Percentiles rank a stretch among this genome's conserved stretches.
phyloP scores from a whole-genome alignment of 192 early-diverging fungal species.

The Spinellus fusiger region DNA sequence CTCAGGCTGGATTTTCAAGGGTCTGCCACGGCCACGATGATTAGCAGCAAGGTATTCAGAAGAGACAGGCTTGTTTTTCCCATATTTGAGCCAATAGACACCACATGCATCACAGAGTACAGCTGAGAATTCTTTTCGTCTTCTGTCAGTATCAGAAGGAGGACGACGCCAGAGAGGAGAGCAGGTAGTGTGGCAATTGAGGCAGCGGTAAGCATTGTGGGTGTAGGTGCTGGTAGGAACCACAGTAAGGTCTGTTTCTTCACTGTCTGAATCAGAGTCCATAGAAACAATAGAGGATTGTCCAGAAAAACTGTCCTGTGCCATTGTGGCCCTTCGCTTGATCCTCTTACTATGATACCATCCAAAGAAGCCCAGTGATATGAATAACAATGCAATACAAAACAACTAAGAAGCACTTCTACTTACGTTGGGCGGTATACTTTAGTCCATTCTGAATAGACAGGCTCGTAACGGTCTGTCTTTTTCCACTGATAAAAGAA shows the following conservation, averaged over 20 bases:
- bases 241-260: constrained; percentile 4
- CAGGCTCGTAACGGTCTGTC: constrained; percentile 50
- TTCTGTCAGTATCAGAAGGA: constrained; percentile 35
- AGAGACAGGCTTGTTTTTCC: constrained; percentile 27
- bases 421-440: constrained; percentile 50
- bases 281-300: constrained; percentile 6
- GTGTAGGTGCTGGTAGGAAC: background rate
- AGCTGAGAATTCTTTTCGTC: constrained; percentile 28
- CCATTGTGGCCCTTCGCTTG: background rate
- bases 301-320: background rate
- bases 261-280: constrained; percentile 9
- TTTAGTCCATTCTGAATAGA: constrained; percentile 56
- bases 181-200: constrained; percentile 32
- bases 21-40: constrained; percentile 7
- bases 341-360: background rate
- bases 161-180: constrained; percentile 33
- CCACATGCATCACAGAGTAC: constrained; percentile 51
- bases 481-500: constrained; percentile 58
- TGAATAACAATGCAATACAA: no score
- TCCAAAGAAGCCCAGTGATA: no score
- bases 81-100: constrained; percentile 54
- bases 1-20: background rate
- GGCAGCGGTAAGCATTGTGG: constrained; percentile 26
- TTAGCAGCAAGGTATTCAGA: background rate
- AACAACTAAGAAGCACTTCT: background rate